Evolutionary conservation across 139 green algal genomes (phyloP).

Genomic region (Gonium pectorale): DNA sequence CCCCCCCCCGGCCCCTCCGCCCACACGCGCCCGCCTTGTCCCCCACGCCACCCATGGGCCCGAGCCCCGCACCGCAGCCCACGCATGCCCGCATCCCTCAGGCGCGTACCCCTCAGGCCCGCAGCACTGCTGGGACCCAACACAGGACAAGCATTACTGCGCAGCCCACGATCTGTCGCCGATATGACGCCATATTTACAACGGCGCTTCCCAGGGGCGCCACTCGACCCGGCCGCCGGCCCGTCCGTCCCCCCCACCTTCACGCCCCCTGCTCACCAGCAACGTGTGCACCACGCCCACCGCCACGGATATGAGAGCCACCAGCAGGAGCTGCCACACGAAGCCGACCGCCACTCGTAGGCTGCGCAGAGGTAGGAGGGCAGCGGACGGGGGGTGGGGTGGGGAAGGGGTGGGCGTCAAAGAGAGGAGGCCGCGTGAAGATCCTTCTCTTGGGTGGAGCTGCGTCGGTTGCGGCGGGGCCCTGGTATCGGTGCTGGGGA

Average conservation of each 20-base stretch:
- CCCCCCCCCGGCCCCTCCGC: too few relatives aligned
- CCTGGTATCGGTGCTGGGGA: background rate
- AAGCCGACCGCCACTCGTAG: conserved; percentile 38
- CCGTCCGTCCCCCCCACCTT: background rate
- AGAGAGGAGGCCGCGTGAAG: background rate
- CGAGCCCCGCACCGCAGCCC: too few relatives aligned
- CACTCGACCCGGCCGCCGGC: too few relatives aligned
- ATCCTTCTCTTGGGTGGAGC: too few relatives aligned
- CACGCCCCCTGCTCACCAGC: background rate
- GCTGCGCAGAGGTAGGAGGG: background rate
- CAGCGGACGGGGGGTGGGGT: background rate
- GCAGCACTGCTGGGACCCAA: background rate
- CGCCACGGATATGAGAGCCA: conserved; percentile 31
- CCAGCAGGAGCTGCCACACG: conserved; percentile 36
- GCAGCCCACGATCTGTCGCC: background rate
- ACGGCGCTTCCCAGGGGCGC: background rate
- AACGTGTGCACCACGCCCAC: conserved; percentile 48
- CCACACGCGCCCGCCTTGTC: too few relatives aligned
- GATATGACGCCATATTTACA: background rate
- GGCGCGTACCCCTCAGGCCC: background rate
- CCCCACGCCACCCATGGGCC: too few relatives aligned
- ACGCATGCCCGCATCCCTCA: background rate
- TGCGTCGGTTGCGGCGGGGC: background rate
- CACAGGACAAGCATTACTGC: background rate
- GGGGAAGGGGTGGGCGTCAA: background rate